Conservation (phyloP, 1,284 basidiomycete species). For the Pascua sp. region DNA sequence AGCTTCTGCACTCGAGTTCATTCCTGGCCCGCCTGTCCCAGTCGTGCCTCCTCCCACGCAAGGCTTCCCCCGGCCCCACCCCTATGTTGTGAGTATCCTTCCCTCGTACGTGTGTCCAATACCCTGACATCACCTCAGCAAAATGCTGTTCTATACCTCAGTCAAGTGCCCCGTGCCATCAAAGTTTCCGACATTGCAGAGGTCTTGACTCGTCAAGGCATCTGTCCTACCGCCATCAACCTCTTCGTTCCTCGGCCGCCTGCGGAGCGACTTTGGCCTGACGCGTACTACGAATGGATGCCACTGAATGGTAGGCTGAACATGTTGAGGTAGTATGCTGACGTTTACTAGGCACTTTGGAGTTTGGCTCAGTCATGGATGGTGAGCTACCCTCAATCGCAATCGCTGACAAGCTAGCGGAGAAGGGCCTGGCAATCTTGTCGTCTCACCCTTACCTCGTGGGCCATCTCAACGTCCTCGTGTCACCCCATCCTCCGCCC, state of each 20-base stretch:
- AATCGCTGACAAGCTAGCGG: conserved; percentile 56
- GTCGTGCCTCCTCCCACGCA: background rate
- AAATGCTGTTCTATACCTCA: conserved; percentile 26
- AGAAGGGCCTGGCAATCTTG: conserved; percentile 79
- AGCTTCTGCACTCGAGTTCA: conserved; percentile 1
- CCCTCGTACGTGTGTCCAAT: background rate
- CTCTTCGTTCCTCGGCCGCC: conserved; percentile 21
- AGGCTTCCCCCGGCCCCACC: conserved; percentile 12
- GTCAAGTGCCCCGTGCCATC: conserved; percentile 25
- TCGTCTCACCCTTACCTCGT: conserved; percentile 64
- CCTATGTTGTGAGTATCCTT: conserved; percentile 10
- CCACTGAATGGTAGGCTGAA: conserved; percentile 25
- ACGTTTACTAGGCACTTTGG: conserved; percentile 4
- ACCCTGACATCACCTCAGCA: background rate
- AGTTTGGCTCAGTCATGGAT: conserved; percentile 1
- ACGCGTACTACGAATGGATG: conserved; percentile 44
- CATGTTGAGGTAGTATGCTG: no score
- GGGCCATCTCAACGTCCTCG: conserved; percentile 57
- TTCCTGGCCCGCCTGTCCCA: background rate
- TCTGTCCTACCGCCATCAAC: conserved; percentile 25
- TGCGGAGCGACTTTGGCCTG: conserved; percentile 25
- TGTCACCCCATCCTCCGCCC: conserved; percentile 64
- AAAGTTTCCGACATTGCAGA: conserved; percentile 22
- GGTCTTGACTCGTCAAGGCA: conserved; percentile 21
- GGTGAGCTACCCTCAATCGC: conserved; percentile 5